These are phyloP conservation scores for Vitis rupestris DNA, from an alignment of 164 flowering plant species.

Conservation along the genomic window DNA sequence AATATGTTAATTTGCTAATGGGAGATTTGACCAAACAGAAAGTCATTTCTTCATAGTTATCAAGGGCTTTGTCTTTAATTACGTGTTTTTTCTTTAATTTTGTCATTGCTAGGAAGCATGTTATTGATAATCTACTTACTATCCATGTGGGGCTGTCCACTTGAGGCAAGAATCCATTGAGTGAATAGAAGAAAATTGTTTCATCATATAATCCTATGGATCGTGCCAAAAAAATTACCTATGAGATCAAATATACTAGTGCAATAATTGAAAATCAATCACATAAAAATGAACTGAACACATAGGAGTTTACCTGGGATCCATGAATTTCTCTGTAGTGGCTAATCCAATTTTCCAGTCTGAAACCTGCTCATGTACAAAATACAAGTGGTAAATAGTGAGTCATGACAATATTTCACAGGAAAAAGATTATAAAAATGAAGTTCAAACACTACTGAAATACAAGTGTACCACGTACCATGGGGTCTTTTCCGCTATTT, in stretches of 20 bases:
- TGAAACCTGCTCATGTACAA: background rate
- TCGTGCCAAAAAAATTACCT: background rate
- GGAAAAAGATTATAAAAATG: background rate
- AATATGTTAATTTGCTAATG: background rate
- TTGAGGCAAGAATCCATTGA: background rate
- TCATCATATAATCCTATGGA: background rate
- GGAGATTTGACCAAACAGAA: background rate
- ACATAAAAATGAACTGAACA: background rate
- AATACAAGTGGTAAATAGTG: background rate
- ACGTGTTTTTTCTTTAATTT: background rate
- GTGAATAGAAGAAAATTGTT: background rate
- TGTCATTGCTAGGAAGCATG: background rate
- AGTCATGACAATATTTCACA: background rate
- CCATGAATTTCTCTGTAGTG: conserved; percentile 1
- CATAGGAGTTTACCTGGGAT: background rate
- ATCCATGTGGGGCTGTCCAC: background rate
- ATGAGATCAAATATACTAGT: background rate
- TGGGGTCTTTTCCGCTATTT: background rate
- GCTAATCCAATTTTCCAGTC: background rate
- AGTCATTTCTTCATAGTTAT: background rate
- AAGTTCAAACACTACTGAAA: background rate
- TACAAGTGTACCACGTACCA: background rate
- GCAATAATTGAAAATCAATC: background rate
- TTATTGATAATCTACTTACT: too few species aligned
- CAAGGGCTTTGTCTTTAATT: background rate